phyloP scores from a whole-genome alignment of 2,329 filamentous ascomycete genomes.

The Hirsutella minnesotensis region DNA sequence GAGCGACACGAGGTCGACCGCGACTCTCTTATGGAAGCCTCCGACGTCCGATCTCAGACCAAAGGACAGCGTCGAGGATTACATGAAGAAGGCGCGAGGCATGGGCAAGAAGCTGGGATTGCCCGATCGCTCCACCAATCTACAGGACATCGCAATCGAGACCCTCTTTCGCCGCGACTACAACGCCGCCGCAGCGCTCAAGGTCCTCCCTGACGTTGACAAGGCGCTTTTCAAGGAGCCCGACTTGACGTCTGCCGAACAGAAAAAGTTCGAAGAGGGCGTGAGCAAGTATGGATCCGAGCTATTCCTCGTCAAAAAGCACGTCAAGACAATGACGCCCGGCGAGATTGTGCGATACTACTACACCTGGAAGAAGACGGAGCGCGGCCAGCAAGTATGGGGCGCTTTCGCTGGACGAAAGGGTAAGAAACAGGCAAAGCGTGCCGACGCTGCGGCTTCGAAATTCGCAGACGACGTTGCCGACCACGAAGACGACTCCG shows the following conservation, averaged over 20 bases:
- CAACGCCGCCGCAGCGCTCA: conserved; percentile 57
- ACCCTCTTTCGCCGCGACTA: conserved; percentile 63
- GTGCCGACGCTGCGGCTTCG: conserved; percentile 54
- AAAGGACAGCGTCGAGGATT: conserved; percentile 57
- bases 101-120: conserved; percentile 59
- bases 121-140: conserved; percentile 67
- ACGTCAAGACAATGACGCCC: conserved; percentile 73
- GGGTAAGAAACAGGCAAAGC: conserved; percentile 76
- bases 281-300: conserved; percentile 88
- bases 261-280: conserved; percentile 85
- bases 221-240: conserved; percentile 74
- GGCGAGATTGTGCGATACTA: conserved; percentile 83
- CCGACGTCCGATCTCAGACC: conserved; percentile 39
- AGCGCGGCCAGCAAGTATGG: conserved; percentile 78
- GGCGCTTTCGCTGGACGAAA: conserved; percentile 78
- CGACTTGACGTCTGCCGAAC: conserved; percentile 61
- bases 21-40: conserved; percentile 69
- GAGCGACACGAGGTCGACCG: conserved; percentile 63
- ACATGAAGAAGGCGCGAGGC: conserved; percentile 57
- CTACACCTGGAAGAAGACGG: conserved; percentile 96
- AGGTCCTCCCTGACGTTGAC: conserved; percentile 55
- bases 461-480: conserved; percentile 89
- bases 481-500: conserved; percentile 86
- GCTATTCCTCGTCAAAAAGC: conserved; percentile 67
- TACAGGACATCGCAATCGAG: conserved; percentile 72